Conservation (phyloP, 106 monocot genomes). For the Apostasia ramifera region DNA sequence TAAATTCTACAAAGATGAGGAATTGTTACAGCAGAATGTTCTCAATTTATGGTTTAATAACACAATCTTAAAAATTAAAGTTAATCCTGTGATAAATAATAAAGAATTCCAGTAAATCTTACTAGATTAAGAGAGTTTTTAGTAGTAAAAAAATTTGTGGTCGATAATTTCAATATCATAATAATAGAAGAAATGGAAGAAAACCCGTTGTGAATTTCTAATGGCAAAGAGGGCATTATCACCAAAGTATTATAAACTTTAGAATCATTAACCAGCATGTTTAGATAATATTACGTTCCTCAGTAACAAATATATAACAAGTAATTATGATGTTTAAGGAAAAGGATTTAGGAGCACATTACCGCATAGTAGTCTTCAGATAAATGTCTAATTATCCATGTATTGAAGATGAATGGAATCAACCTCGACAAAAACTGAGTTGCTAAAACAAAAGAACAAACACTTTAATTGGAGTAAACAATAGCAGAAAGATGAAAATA, state of each 20-base stretch:
- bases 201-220: neutral
- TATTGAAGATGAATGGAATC: conserved; percentile 75
- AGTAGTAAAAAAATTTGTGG: too few relatives aligned
- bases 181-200: neutral
- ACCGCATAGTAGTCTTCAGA: conserved; percentile 66
- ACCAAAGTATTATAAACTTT: neutral
- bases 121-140: neutral
- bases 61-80: too few relatives aligned
- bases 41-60: neutral
- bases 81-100: neutral
- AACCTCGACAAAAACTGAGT: conserved; percentile 79
- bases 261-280: too few relatives aligned
- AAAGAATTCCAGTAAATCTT: neutral
- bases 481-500: neutral
- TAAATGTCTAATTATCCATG: conserved; percentile 80
- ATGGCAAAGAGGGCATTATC: neutral
- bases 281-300: neutral
- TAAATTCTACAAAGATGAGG: neutral
- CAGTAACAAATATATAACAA: neutral
- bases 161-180: neutral
- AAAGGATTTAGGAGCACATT: conserved; percentile 15
- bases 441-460: conserved; percentile 17
- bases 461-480: neutral
- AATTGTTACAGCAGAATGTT: neutral
- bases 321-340: neutral